Evolutionary conservation across 2,329 filamentous ascomycete species (phyloP), one percentile per base, ranked within the genome.

Genomic region (Fusarium anthophilum): DNA sequence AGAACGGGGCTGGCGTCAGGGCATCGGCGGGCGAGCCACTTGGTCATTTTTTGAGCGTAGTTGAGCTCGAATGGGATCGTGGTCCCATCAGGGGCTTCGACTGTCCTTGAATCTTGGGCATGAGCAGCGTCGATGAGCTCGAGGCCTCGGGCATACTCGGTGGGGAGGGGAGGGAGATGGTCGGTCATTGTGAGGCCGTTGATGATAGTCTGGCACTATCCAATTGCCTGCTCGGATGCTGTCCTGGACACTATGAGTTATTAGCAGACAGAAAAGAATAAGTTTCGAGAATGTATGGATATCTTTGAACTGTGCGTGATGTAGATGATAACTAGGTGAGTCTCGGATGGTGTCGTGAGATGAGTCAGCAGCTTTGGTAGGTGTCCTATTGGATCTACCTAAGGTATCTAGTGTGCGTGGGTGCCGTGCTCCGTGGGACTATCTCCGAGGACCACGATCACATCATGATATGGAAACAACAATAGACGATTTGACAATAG

Each of bases 1-100:
- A 97, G 86, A 30, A 89, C 83, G 3, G 91, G 91, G 5, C 92
- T 90, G 4, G 94, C 91, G 35, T 85, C 76, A 0, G 93, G 90
- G 14, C 83, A 83, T 70, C 91, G 89, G 22, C 87, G 83, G 14
- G 85, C 80, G 38, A 97, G 91, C 87, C 93, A 96, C 38, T 85
- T 83, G 57, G 92, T 94, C 92, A 95, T 95, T 82, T 94, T 91
- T 57, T 88, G 87, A 12, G 94, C 93, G 80, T 97, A 97, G 84
- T 94, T 91, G 3, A 96, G 90, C 83, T 97, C 94, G 82, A 94
- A 95, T 2, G 94, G 92, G 3, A 91, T 77, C 11, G 81, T 77
- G 68, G 80, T 83, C 61, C 86, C 82, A 64, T 84, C 78, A 35
- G 84, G 80, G 22, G 83, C 85, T 57, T 86, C 81, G 67, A 86